Evolutionary conservation across 331 rosid genomes (phyloP).

Genomic region (Cydonia oblonga): DNA sequence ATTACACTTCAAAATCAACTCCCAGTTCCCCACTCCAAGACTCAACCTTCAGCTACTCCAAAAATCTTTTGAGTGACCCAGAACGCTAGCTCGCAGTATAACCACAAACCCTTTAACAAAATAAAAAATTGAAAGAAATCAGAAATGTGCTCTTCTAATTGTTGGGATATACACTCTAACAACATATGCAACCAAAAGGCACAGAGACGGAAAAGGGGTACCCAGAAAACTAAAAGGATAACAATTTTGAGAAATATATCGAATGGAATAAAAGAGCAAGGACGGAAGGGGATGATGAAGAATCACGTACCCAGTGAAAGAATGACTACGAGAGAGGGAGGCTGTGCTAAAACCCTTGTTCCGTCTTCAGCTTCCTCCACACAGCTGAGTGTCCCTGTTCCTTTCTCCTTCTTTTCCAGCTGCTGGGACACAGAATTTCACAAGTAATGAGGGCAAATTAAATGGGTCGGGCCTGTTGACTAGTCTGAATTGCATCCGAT

Average conservation of each 20-base stretch:
- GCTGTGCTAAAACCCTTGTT: neutral
- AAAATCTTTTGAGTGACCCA: neutral
- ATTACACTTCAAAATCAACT: neutral
- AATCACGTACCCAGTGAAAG: neutral
- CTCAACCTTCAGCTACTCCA: neutral
- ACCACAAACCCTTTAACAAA: neutral
- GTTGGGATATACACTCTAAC: no score
- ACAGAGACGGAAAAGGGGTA: neutral
- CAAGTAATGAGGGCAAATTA: neutral
- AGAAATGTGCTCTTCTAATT: slow-evolving; percentile 1
- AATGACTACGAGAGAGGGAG: neutral
- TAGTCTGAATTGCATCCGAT: no score
- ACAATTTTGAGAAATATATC: neutral
- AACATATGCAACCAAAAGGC: neutral
- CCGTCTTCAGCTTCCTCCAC: neutral
- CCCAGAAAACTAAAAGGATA: neutral
- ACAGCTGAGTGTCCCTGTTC: neutral
- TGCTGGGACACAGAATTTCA: no score
- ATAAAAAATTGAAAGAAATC: neutral
- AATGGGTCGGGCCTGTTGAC: neutral
- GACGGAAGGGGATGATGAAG: neutral
- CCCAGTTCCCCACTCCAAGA: neutral
- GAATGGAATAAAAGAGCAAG: neutral
- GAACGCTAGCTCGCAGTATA: neutral
- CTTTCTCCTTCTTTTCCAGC: neutral